Evolutionary conservation across 257 asterid species (phyloP).

Genomic region (Anisodus tanguticus): DNA sequence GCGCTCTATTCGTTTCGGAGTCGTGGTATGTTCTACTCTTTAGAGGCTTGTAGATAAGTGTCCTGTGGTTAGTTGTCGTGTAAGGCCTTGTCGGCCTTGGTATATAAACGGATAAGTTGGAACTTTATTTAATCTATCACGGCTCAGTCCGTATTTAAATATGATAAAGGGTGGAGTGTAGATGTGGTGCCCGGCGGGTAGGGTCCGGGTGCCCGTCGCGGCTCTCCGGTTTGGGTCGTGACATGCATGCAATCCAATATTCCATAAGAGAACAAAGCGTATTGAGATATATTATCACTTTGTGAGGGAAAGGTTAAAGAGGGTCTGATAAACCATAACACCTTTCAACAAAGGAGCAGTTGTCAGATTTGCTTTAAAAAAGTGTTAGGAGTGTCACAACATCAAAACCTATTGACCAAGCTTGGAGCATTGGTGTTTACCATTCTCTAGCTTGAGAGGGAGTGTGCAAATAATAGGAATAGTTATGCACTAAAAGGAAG

Average conservation of each 20-base stretch:
- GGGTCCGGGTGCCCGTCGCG: too few relatives aligned
- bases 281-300: not conserved
- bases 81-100: too few relatives aligned
- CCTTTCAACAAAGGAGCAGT: not conserved
- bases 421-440: not conserved
- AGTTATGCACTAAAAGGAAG: not conserved
- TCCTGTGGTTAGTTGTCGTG: too few relatives aligned
- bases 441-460: not conserved
- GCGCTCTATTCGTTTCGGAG: too few relatives aligned
- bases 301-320: not conserved
- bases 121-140: too few relatives aligned
- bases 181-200: too few relatives aligned
- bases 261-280: not conserved
- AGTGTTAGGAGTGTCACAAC: not conserved
- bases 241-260: not conserved
- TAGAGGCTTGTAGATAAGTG: too few relatives aligned
- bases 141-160: too few relatives aligned
- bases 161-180: too few relatives aligned
- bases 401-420: not conserved
- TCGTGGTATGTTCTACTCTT: too few relatives aligned
- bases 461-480: not conserved
- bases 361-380: not conserved
- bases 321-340: not conserved
- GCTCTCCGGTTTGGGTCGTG: too few relatives aligned
- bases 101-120: too few relatives aligned